Base-by-base conservation (phyloP, 441 rosid genomes). In the Euphorbia corollata region DNA sequence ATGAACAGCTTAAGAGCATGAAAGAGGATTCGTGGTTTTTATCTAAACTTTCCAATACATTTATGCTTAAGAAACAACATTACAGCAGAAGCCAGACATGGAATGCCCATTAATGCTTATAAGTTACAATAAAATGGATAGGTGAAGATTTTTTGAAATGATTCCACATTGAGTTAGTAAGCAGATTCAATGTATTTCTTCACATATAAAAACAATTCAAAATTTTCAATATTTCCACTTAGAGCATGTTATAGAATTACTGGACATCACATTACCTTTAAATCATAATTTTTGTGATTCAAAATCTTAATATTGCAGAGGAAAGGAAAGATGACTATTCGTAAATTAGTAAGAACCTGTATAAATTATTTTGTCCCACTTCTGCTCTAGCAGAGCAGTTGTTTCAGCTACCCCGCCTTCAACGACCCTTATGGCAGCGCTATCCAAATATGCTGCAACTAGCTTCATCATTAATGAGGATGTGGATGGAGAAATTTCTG, bases 281-380 rank as follows among this genome's bases (percentile, higher is more conserved):
- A 16, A 10, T 11, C 16, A 57, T 24, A 24, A 11, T 27, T 23
- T 57, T 57, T 24, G n/a, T 27, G 36, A 43, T 45, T 56, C 41
- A 57, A 24, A 67, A n/a, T 59, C 27, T 7, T 32, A 47, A 58
- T 47, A n/a, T 56, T 20, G 19, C 22, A 66, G 48, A 20, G 57
- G 41, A 41, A 63, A 36, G 62, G 6, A 58, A 67, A 5, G 20
- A 1, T 12, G 60, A 22, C 66, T 51, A 59, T 59, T 27, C n/a
- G 45, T 39, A n/a, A 61, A 39, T 39, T 2, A 11, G 65, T 36
- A 41, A 36, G 67, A 63, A 89, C 96, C 96, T 81, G 96, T 89
- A 67, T 87, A 89, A 61, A 83, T 68, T 76, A 89, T 89, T 72
- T 89, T 89, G 73, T 89, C 89, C 96, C 96, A 89, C 69, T 85